Conservation (phyloP, 2,329 filamentous ascomycete species). For the Curvularia spicifera region DNA sequence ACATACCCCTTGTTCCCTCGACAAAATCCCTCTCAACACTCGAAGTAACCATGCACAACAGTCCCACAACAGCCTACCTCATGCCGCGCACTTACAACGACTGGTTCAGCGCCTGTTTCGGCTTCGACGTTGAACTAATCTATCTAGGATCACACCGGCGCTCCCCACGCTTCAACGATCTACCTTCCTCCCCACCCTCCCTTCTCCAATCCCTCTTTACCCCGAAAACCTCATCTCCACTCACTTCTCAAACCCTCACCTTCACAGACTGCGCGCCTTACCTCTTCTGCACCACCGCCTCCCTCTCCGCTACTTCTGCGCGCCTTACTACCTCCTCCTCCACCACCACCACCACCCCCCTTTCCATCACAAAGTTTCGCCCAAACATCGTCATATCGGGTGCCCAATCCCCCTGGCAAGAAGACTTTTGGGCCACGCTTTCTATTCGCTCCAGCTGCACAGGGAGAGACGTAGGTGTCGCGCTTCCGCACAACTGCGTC, state of each 20-base stretch:
- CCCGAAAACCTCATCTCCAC: slow-evolving; percentile 17
- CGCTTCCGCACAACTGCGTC: slow-evolving; percentile 55
- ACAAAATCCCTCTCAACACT: slow-evolving; percentile 44
- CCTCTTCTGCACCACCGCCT: slow-evolving; percentile 73
- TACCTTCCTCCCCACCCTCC: background rate
- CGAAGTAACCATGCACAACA: slow-evolving; percentile 54
- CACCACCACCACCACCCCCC: slow-evolving; percentile 15
- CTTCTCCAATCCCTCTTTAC: background rate
- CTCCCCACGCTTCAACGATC: slow-evolving; percentile 48
- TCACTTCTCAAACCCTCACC: slow-evolving; percentile 55
- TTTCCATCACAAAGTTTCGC: slow-evolving; percentile 57
- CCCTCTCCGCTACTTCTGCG: slow-evolving; percentile 68
- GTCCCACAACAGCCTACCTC: slow-evolving; percentile 51
- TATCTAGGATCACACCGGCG: slow-evolving; percentile 54
- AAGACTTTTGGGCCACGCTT: slow-evolving; percentile 56
- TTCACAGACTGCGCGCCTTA: slow-evolving; percentile 80
- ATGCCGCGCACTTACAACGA: slow-evolving; percentile 52
- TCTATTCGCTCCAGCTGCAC: slow-evolving; percentile 29
- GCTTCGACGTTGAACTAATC: slow-evolving; percentile 51
- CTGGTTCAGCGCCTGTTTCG: slow-evolving; percentile 56
- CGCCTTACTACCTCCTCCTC: slow-evolving; percentile 41
- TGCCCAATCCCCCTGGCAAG: slow-evolving; percentile 51
- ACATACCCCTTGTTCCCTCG: slow-evolving; percentile 52
- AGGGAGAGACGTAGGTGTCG: slow-evolving; percentile 37
- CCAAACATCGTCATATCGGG: slow-evolving; percentile 56